These are phyloP conservation scores for Cordia subcordata DNA, from an alignment of 257 asterid species.

Conservation along the genomic window DNA sequence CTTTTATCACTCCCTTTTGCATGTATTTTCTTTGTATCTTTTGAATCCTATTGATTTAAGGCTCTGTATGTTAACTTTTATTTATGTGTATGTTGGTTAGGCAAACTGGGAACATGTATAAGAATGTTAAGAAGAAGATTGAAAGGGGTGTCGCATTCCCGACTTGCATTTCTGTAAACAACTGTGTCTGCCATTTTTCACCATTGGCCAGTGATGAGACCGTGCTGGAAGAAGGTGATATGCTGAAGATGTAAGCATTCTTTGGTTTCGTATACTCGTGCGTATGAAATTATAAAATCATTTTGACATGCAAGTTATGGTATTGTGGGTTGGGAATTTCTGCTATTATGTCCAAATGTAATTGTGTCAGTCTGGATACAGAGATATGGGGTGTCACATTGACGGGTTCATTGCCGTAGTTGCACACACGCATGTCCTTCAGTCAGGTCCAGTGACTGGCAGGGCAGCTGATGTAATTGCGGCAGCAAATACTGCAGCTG, in stretches of 20 bases:
- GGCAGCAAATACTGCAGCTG: slow-evolving; percentile 86
- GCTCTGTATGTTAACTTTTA: neutral
- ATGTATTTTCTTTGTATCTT: neutral
- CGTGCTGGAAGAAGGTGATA: slow-evolving; percentile 61
- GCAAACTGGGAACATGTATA: slow-evolving; percentile 78
- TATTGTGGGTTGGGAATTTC: neutral
- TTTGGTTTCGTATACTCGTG: neutral
- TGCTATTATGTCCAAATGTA: neutral
- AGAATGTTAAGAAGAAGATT: slow-evolving; percentile 79
- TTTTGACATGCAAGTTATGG: no score
- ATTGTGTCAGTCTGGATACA: slow-evolving; percentile 28
- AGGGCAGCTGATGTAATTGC: slow-evolving; percentile 82
- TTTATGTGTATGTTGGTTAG: slow-evolving; percentile 18
- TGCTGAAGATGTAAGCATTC: slow-evolving; percentile 57
- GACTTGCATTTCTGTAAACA: slow-evolving; percentile 73
- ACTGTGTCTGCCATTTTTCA: slow-evolving; percentile 72
- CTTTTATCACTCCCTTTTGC: slow-evolving; percentile 8
- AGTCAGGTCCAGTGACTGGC: slow-evolving; percentile 74
- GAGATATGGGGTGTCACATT: slow-evolving; percentile 86
- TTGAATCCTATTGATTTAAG: neutral
- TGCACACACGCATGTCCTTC: slow-evolving; percentile 75
- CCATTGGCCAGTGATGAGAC: slow-evolving; percentile 68
- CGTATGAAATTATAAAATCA: no score
- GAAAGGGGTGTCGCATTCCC: slow-evolving; percentile 86
- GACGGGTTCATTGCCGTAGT: slow-evolving; percentile 89